Percentiles rank a stretch among this genome's conserved stretches.
Evolutionary conservation across 768 basidiomycete species (phyloP).

Genomic region (Trametes gibbosa): DNA sequence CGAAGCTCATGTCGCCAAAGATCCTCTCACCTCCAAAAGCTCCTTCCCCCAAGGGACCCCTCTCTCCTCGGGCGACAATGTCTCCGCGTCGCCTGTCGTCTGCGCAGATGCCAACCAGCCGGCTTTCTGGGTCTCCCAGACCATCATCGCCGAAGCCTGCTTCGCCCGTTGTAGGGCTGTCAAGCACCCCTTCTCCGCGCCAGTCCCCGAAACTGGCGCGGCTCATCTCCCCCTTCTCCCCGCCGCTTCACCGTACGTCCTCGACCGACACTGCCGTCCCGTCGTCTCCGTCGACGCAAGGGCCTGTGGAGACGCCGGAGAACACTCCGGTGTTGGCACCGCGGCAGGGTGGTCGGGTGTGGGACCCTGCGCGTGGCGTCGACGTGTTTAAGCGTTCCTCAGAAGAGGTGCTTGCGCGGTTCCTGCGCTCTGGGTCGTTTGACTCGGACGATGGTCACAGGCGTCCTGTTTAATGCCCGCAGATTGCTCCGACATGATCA

Average conservation of each 20-base stretch:
- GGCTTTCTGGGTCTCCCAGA: constrained; percentile 19
- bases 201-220: constrained; percentile 24
- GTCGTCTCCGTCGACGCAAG: constrained; percentile 54
- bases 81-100: constrained; percentile 22
- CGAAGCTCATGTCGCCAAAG: constrained; percentile 19
- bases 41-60: constrained; percentile 9
- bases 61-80: constrained; percentile 11
- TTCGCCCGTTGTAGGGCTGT: constrained; percentile 24
- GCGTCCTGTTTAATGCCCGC: constrained; percentile 13
- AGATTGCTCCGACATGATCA: background rate
- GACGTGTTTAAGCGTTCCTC: constrained; percentile 86
- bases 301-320: constrained; percentile 42
- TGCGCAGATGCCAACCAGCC: constrained; percentile 12
- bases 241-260: constrained; percentile 32
- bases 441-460: constrained; percentile 45
- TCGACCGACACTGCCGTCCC: constrained; percentile 46
- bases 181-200: constrained; percentile 18
- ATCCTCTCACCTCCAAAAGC: constrained; percentile 14
- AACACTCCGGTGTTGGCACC: constrained; percentile 28
- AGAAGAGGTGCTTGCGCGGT: constrained; percentile 81
- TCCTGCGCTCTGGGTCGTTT: constrained; percentile 76
- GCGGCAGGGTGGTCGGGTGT: constrained; percentile 57
- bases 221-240: constrained; percentile 23
- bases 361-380: constrained; percentile 83
- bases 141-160: constrained; percentile 16